Base-by-base conservation (phyloP, 805 yeast species). In the Barnettozyma botsteinii region DNA sequence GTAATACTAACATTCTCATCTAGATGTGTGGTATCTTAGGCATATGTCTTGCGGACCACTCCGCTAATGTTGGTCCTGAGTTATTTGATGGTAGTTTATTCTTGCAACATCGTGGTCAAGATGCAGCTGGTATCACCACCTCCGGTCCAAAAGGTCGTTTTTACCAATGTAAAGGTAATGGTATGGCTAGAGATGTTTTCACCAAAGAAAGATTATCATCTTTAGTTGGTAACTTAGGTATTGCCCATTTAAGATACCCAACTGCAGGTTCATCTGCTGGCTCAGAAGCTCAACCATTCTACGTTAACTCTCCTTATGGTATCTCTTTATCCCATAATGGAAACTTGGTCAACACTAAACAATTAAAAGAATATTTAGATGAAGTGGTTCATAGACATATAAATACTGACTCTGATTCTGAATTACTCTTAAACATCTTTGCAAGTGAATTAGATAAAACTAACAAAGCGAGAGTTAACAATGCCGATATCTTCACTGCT, bases 101-200 rank as follows among this genome's bases (percentile, higher is more conserved):
- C 61, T 69, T 93, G 46, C 98, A 93, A 61, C 98, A 93, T 60
- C 77, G 98, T 59, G 98, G 98, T 33, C 98, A 93, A 67, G 98
- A 93, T 62, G 98, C 98, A 10, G 96, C 97, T n/a, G 98, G 98
- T 48, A 91, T 93, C 40, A 93, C 87, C 19, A 93, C 98, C 7
- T 87, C 96, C 61, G 98, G 96, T 40, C 70, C 83, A 33, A 79
- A 91, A 46, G 98, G 98, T 49, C 75, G 98, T 44, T 75, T 93
- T 43, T 89, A 86, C 67, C 98, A 91, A 67, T 93, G 98, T 64
- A 93, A 93, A 67, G 98, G 98, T 55, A 91, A 88, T 62, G 98
- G 98, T 50, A 86, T 93, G 96, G 98, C 96, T 43, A 76, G 94
- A 55, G 98, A 93, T 58, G 98, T 93, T 26, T 93, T 93, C 76